A percentile compares a stretch with the other conserved stretches of the same genome.
Evolutionary conservation across 2,329 filamentous ascomycete genomes (phyloP).

Genomic region (Myriangium duriaei): DNA sequence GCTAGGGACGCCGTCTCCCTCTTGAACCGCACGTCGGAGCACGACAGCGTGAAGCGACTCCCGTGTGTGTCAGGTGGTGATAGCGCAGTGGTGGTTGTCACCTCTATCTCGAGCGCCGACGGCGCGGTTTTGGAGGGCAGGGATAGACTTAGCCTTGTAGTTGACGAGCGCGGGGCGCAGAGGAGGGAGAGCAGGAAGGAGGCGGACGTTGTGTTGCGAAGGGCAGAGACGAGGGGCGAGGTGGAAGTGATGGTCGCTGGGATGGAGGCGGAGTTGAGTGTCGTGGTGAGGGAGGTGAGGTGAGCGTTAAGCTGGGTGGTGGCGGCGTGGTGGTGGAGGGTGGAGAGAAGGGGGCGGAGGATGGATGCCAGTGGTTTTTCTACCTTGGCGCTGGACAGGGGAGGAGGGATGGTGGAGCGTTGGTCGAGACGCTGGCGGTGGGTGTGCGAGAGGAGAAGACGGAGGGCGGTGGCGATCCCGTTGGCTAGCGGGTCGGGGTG

Average conservation of each 20-base stretch:
- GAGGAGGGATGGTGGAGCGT: conserved; percentile 51
- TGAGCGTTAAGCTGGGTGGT: conserved; percentile 26
- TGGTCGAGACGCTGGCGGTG: conserved; percentile 63
- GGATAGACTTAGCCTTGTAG: conserved; percentile 1
- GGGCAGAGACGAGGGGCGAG: not conserved
- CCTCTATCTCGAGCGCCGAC: not conserved
- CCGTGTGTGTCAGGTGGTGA: conserved; percentile 1
- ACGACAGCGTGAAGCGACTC: not conserved
- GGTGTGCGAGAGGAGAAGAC: conserved; percentile 64
- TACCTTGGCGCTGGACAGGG: conserved; percentile 39
- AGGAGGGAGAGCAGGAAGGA: not conserved
- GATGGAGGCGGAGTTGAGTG: conserved; percentile 15
- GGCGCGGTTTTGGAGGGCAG: not conserved
- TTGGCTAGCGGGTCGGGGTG: conserved; percentile 37
- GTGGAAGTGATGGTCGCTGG: not conserved
- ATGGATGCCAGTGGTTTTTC: conserved; percentile 42
- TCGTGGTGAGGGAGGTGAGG: conserved; percentile 13
- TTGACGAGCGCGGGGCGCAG: not conserved
- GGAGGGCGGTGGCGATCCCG: conserved; percentile 52
- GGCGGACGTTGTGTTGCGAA: not conserved
- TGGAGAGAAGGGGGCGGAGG: conserved; percentile 44
- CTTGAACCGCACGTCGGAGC: not conserved
- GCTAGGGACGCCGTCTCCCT: not conserved
- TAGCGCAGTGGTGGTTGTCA: conserved; percentile 2
- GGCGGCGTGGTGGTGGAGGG: conserved; percentile 37